Conservation (phyloP, 495 filamentous ascomycete species). For the Neurospora sublineolata region DNA sequence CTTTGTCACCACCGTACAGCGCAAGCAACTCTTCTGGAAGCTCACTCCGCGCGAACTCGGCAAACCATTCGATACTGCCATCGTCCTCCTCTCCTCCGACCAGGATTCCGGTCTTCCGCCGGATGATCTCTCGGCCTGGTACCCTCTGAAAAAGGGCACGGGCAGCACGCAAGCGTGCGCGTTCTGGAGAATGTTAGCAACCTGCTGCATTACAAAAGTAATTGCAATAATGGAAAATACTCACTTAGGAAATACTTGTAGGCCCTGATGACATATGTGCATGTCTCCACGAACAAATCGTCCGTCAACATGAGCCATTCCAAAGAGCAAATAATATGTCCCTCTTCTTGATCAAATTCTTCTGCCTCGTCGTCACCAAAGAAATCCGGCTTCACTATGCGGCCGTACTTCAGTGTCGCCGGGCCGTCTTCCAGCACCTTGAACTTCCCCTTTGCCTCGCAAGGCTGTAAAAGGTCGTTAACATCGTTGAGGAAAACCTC, state of each 20-base stretch:
- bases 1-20: slow-evolving; percentile 20
- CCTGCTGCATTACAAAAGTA: slow-evolving; percentile 5
- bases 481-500: slow-evolving; percentile 40
- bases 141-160: slow-evolving; percentile 44
- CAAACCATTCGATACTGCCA: slow-evolving; percentile 29
- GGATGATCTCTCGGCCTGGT: slow-evolving; percentile 29
- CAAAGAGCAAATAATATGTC: slow-evolving; percentile 62
- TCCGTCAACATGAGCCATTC: slow-evolving; percentile 75
- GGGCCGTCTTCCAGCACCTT: slow-evolving; percentile 37
- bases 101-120: slow-evolving; percentile 23
- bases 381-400: slow-evolving; percentile 47
- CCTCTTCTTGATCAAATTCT: slow-evolving; percentile 42
- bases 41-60: slow-evolving; percentile 24
- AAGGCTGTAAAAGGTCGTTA: slow-evolving; percentile 9
- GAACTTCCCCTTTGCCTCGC: slow-evolving; percentile 31
- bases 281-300: slow-evolving; percentile 59
- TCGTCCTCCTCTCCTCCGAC: slow-evolving; percentile 12
- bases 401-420: slow-evolving; percentile 34
- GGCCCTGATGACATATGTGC: slow-evolving; percentile 50
- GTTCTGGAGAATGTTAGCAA: slow-evolving; percentile 28
- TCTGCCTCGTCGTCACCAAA: slow-evolving; percentile 48
- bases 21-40: slow-evolving; percentile 25
- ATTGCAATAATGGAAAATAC: slow-evolving; percentile 13
- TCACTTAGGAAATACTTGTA: slow-evolving; percentile 67
- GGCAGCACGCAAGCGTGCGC: slow-evolving; percentile 52